A percentile compares a stretch with the other conserved stretches of the same genome.
These are phyloP conservation scores for Aureobasidium melanogenum DNA, from an alignment of 2,329 filamentous ascomycete species.

Conservation along the genomic window DNA sequence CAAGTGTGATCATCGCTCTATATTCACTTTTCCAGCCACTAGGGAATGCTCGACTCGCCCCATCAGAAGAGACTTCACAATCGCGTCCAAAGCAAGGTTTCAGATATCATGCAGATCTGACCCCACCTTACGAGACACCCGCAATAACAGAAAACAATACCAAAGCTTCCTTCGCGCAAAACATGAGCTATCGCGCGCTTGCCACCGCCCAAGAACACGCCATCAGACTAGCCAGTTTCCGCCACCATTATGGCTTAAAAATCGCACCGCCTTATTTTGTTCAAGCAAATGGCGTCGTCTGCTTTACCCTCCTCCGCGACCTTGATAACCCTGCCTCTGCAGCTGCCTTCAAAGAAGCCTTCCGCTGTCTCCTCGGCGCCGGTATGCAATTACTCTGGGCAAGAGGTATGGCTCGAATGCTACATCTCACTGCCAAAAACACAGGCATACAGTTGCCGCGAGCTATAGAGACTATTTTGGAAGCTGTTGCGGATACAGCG, in stretches of 20 bases:
- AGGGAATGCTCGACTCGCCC: neutral
- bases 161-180: neutral
- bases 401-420: constrained; percentile 11
- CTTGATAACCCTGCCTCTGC: neutral
- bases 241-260: constrained; percentile 13
- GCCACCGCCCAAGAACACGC: neutral
- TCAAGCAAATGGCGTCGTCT: constrained; percentile 2
- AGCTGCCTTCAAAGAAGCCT: constrained; percentile 10
- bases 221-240: constrained; percentile 4
- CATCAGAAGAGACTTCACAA: neutral
- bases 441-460: neutral
- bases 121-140: neutral
- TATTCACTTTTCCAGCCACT: neutral
- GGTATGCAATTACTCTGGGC: constrained; percentile 11
- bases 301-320: constrained; percentile 9
- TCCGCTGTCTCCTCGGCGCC: constrained; percentile 11
- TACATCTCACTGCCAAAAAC: neutral
- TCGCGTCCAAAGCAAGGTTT: neutral
- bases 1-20: constrained; percentile 1
- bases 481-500: neutral
- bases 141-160: neutral
- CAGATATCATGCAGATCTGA: neutral
- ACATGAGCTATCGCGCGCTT: neutral
- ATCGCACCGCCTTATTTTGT: constrained; percentile 4
- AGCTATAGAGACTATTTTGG: neutral